Evolutionary conservation across 2,329 filamentous ascomycete genomes (phyloP), one percentile per base, ranked within the genome.

Genomic region (Xylaria digitata): DNA sequence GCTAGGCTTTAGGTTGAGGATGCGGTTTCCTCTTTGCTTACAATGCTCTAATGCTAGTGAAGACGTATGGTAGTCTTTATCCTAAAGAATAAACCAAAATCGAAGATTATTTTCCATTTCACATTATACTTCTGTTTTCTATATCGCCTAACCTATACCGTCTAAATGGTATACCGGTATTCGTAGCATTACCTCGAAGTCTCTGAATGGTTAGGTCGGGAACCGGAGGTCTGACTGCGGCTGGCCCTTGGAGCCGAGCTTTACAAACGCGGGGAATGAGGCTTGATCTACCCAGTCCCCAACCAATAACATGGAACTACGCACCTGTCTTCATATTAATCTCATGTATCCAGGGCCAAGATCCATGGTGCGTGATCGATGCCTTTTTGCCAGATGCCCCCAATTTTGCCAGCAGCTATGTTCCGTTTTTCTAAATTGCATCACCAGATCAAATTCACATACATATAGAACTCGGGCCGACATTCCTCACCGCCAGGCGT

Each of bases 361-460:
- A 61, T 56, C 23, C 37, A 43, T 43, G 34, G 59, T 48, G 52
- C 45, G 52, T 54, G 52, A 61, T 42, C 9, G 45, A 9, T 49
- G 55, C 45, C 53, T 65, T 65, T 65, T 68, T 26, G 58, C 61
- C 65, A 65, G 52, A 68, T 46, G 21, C 21, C 52, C 48, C 52
- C 65, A 37, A 67, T 67, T 67, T 65, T 67, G 61, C 65, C 65
- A 65, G 40, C 61, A 58, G 21, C 34, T 42, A 45, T n/a, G 43
- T 54, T 42, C 62, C 58, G 57, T 59, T 56, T 62, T 30, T 65
- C 21, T 56, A 67, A 57, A 67, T 67, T 64, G 34, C 50, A 42
- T 64, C 61, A 53, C 30, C 43, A 40, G 55, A 45, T 21, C 30
- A 32, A 21, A 43, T 61, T 54, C 54, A 23, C 40, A 37, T 49